Base-by-base conservation (phyloP, 495 filamentous ascomycete species). In the Talaromyces trachyspermus region DNA sequence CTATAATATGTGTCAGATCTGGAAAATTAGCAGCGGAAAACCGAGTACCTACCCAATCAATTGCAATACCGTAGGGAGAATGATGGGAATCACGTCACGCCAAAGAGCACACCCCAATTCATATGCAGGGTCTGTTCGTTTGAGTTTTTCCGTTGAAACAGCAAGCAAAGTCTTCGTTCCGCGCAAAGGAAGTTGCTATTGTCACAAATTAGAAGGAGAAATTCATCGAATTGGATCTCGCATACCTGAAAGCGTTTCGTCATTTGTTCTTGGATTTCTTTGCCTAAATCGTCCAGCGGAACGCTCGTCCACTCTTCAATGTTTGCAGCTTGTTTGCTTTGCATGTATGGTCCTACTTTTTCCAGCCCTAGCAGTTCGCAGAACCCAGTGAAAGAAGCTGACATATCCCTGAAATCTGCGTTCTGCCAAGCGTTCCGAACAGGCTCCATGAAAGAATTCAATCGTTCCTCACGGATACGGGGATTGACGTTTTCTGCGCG, bases 81-180 rank as follows among this genome's bases (percentile, higher is more conserved):
- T 90, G 27, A 79, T 61, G 3, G 89, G 86, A 41, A 95, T 84
- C 0, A 81, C 71, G 27, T 89, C 84, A 48, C 84, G 77, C 92
- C 92, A 99, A 25, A 97, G 70, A 19, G 67, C 69, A 55, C 83
- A 84, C 1, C 88, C 82, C 9, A 84, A 77, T 26, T 79, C 74
- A 49, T 85, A 90, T 2, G 83, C 69, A 22, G 77, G 60, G 7
- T 83, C 78, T 3, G 69, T 73, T 48, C 79, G 85, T 36, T 86
- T 83, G 11, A 95, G 62, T 58, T 89, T 91, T 45, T 99, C 92
- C 1, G 88, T 89, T 0, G 90, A 92, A 22, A 87, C 88, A 2
- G 84, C 85, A 19, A 99, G 65, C 65, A 97, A 86, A 0, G 85
- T 84, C 53, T 95, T 96, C 5, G 91, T 96, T 10, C 84, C 74